Percentiles rank a stretch among this genome's conserved stretches.
Evolutionary conservation across 2,329 filamentous ascomycete genomes (phyloP).

Genomic region (Ustilaginoidea virens): DNA sequence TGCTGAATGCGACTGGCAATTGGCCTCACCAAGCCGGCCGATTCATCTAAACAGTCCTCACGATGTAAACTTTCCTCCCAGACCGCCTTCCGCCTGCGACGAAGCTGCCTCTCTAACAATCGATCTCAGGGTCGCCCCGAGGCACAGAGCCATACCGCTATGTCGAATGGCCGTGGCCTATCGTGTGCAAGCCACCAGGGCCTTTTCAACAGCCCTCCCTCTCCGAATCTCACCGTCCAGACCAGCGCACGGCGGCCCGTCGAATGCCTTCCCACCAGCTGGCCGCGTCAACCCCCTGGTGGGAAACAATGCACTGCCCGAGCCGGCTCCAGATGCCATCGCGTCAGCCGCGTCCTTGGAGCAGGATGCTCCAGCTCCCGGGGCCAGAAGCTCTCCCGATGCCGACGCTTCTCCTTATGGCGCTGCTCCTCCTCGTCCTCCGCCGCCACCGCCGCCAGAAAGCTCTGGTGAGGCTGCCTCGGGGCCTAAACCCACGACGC

Average conservation of each 20-base stretch:
- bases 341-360: neutral
- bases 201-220: constrained; percentile 18
- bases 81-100: too few species aligned
- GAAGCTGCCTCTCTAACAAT: neutral
- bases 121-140: constrained; percentile 12
- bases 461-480: too few species aligned
- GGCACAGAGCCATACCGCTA: constrained; percentile 16
- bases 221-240: constrained; percentile 9
- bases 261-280: constrained; percentile 3
- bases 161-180: constrained; percentile 12
- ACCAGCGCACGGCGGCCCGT: constrained; percentile 1
- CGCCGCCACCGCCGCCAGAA: constrained; percentile 4
- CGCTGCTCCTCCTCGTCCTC: constrained; percentile 9
- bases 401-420: constrained; percentile 9
- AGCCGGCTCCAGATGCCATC: constrained; percentile 5
- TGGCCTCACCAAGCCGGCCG: too few species aligned
- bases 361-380: too few species aligned
- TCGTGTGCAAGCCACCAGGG: constrained; percentile 10
- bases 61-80: too few species aligned
- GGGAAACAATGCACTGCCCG: constrained; percentile 10
- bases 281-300: constrained; percentile 16
- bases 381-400: constrained; percentile 6
- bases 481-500: too few species aligned
- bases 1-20: too few species aligned
- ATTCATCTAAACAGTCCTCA: too few species aligned